phyloP scores from a whole-genome alignment of 148 eudicot genomes.

The Camellia lanceoleosa region DNA sequence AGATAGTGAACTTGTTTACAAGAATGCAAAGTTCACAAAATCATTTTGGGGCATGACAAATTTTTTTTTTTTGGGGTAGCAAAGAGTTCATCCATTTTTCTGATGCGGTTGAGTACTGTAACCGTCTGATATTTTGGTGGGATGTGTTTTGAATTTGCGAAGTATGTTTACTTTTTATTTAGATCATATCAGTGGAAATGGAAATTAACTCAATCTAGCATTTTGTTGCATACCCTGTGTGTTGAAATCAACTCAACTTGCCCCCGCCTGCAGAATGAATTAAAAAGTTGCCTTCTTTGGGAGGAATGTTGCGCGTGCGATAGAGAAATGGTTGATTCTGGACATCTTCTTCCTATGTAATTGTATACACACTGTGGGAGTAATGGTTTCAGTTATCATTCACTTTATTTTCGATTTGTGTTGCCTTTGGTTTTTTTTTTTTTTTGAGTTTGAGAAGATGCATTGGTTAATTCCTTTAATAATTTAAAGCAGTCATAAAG shows the following conservation, averaged over 20 bases:
- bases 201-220: not conserved
- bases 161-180: not conserved
- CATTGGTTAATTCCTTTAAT: not conserved
- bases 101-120: not conserved
- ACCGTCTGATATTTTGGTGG: not conserved
- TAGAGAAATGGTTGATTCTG: not conserved
- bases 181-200: not conserved
- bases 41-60: not conserved
- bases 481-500: not conserved
- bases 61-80: not conserved
- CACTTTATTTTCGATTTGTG: too few species aligned
- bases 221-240: not conserved
- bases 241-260: not conserved
- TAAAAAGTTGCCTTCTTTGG: not conserved
- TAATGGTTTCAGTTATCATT: not conserved
- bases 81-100: not conserved
- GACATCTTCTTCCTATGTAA: not conserved
- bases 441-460: not conserved
- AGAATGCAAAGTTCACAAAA: too few species aligned
- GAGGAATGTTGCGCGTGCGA: not conserved
- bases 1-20: not conserved
- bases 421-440: not conserved
- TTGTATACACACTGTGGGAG: not conserved
- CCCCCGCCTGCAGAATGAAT: not conserved
- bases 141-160: not conserved